A percentile compares a stretch with the other conserved stretches of the same genome.
Evolutionary conservation across 192 early-diverging fungal genomes (phyloP).

Genomic region (Endogone sp.): DNA sequence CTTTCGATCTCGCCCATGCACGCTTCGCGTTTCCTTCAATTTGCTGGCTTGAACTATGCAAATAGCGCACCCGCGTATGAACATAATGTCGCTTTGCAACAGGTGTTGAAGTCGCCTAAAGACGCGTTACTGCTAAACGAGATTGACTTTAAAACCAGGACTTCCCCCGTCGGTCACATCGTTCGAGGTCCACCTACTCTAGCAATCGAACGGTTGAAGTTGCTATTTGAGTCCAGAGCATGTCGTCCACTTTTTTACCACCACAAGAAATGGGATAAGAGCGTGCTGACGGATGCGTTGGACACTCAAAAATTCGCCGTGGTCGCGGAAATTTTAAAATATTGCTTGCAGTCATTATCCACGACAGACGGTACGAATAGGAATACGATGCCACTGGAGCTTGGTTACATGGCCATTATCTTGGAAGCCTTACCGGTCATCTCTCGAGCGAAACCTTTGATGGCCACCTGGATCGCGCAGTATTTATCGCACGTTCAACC

Average conservation of each 20-base stretch:
- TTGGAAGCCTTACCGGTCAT: not conserved
- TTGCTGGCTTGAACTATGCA: not conserved
- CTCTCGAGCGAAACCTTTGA: not conserved
- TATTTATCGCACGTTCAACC: not conserved
- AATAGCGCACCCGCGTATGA: not conserved
- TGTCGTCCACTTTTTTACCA: not conserved
- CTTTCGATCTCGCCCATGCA: not conserved
- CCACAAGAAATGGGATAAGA: not conserved
- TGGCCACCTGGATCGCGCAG: not conserved
- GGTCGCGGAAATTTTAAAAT: not conserved
- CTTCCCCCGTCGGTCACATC: not conserved
- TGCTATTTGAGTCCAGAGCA: not conserved
- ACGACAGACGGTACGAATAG: not conserved
- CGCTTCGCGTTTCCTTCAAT: not conserved
- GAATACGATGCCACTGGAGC: not conserved
- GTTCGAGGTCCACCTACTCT: not conserved
- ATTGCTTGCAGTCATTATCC: not conserved
- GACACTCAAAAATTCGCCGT: not conserved
- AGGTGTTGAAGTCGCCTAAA: not conserved
- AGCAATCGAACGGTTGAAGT: not conserved
- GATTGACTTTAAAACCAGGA: not conserved
- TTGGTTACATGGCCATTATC: not conserved
- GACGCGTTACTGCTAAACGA: not conserved
- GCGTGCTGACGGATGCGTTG: not conserved
- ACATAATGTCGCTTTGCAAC: not conserved